Evolutionary conservation across 441 rosid species (phyloP).

Genomic region (Erodium moschatum): DNA sequence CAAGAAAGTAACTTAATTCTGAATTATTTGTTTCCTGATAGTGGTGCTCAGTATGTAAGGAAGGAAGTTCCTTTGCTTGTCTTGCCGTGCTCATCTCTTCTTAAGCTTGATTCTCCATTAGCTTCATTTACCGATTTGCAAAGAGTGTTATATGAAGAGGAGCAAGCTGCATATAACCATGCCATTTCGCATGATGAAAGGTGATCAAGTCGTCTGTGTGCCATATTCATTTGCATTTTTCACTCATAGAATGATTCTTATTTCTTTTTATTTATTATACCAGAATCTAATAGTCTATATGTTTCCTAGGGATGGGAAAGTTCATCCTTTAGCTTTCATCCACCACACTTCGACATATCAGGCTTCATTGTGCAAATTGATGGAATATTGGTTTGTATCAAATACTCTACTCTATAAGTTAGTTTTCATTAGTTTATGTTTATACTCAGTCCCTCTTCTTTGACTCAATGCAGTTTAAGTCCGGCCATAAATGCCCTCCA

Average conservation of each 20-base stretch:
- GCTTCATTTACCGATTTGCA: slow-evolving; percentile 73
- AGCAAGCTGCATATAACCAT: slow-evolving; percentile 70
- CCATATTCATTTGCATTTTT: slow-evolving; percentile 9
- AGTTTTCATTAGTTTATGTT: slow-evolving; percentile 10
- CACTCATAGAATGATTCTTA: neutral
- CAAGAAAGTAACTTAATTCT: slow-evolving; percentile 13
- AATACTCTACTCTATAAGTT: slow-evolving; percentile 10
- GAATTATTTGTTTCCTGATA: slow-evolving; percentile 28
- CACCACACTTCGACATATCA: slow-evolving; percentile 93
- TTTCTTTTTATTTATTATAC: slow-evolving; percentile 1
- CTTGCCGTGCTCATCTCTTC: slow-evolving; percentile 58
- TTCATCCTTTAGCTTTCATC: slow-evolving; percentile 76
- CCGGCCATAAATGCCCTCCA: slow-evolving; percentile 84
- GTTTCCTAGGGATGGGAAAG: slow-evolving; percentile 53
- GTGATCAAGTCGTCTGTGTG: slow-evolving; percentile 27
- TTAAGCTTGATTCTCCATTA: slow-evolving; percentile 66
- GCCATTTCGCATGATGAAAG: slow-evolving; percentile 64
- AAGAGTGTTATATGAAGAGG: slow-evolving; percentile 74
- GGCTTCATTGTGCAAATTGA: slow-evolving; percentile 90
- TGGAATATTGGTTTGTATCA: slow-evolving; percentile 73
- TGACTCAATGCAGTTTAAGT: slow-evolving; percentile 54
- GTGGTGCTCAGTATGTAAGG: slow-evolving; percentile 72
- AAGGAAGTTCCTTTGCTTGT: slow-evolving; percentile 83
- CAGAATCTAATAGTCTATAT: slow-evolving; percentile 14
- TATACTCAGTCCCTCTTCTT: slow-evolving; percentile 19